These are phyloP conservation scores for Diaporthe sp. DNA, from an alignment of 2,329 filamentous ascomycete genomes.

Conservation along the genomic window DNA sequence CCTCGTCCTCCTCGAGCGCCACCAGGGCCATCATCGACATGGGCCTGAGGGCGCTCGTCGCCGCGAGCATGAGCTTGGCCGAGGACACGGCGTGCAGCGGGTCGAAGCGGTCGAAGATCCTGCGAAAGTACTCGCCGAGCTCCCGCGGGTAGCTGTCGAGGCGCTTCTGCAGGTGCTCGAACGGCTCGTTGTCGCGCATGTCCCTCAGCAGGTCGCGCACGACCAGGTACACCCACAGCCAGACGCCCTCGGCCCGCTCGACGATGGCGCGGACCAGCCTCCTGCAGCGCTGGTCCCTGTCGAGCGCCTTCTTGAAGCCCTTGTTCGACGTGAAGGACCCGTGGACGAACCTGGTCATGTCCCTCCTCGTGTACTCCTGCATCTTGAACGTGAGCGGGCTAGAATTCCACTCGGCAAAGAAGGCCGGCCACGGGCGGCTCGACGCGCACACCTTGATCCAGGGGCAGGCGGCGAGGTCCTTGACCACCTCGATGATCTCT, in stretches of 20 bases:
- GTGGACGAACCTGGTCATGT: constrained; percentile 45
- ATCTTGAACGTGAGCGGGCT: constrained; percentile 43
- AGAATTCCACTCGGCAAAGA: constrained; percentile 46
- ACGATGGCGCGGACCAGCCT: constrained; percentile 42
- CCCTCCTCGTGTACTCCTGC: constrained; percentile 45
- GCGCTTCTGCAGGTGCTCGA: constrained; percentile 37
- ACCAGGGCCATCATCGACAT: no score
- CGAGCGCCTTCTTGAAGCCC: constrained; percentile 28
- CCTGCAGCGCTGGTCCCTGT: not conserved
- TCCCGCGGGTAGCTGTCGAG: constrained; percentile 41
- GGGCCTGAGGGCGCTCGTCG: no score
- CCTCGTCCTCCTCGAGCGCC: no score
- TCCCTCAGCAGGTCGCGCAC: constrained; percentile 44
- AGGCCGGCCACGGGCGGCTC: constrained; percentile 49
- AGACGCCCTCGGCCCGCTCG: constrained; percentile 47
- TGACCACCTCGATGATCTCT: constrained; percentile 43
- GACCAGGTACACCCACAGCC: constrained; percentile 50
- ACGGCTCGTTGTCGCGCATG: constrained; percentile 42
- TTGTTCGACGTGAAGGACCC: constrained; percentile 41
- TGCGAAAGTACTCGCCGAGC: constrained; percentile 43
- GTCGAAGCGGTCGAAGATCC: constrained; percentile 38
- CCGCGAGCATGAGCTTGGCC: no score
- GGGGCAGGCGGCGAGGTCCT: constrained; percentile 11
- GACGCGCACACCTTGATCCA: constrained; percentile 46
- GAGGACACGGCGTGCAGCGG: not conserved